Conservation (phyloP, 2,329 filamentous ascomycete species). For the Sporothrix pseudoabietina region DNA sequence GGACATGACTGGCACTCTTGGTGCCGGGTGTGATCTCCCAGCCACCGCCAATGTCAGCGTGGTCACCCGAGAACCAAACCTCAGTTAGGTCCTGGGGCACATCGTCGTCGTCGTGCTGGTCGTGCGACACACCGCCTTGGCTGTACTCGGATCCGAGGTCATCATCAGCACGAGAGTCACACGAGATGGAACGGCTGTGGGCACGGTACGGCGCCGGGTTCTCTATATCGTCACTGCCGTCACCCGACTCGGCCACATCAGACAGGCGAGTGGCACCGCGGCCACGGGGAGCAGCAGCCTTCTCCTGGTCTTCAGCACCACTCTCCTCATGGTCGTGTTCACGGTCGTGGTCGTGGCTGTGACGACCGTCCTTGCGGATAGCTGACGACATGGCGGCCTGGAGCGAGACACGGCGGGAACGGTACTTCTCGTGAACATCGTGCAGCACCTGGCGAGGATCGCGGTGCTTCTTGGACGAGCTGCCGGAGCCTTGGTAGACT, state of each 20-base stretch:
- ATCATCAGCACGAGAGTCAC: constrained; percentile 33
- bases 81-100: constrained; percentile 73
- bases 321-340: neutral
- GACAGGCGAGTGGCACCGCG: constrained; percentile 27
- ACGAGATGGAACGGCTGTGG: constrained; percentile 42
- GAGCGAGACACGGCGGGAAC: constrained; percentile 31
- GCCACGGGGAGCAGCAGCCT: constrained; percentile 21
- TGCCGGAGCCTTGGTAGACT: constrained; percentile 55
- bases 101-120: constrained; percentile 48
- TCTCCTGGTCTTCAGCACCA: neutral
- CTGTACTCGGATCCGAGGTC: constrained; percentile 30
- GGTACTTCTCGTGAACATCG: constrained; percentile 45
- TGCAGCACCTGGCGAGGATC: constrained; percentile 37
- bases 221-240: constrained; percentile 24
- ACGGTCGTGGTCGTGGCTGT: neutral
- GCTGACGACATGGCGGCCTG: constrained; percentile 23
- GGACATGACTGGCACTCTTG: constrained; percentile 66
- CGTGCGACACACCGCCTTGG: constrained; percentile 37
- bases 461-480: constrained; percentile 32
- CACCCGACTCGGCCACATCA: constrained; percentile 7
- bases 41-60: constrained; percentile 75
- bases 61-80: constrained; percentile 77
- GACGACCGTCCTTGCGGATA: neutral
- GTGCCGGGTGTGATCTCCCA: constrained; percentile 62
- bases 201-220: constrained; percentile 49